Evolutionary conservation across 75 land plant species (phyloP).

Genomic region (Selaginella moellendorffii): DNA sequence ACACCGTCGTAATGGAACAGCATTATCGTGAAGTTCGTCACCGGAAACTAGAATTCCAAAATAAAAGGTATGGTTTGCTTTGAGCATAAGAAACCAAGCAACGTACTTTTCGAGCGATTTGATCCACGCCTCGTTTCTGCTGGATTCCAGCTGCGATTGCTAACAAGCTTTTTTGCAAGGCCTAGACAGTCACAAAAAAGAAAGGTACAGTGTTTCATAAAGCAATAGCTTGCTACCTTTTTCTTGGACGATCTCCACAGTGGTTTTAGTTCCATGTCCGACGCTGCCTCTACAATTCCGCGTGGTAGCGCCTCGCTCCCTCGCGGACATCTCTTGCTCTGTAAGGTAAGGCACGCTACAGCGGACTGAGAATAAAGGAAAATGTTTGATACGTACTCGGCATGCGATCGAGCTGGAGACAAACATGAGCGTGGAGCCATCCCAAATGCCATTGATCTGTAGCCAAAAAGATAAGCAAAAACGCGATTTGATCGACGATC

Average conservation of each 20-base stretch:
- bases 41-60: constrained; percentile 42
- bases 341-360: too few relatives aligned
- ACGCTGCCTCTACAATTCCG: constrained; percentile 35
- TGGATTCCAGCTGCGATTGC: constrained; percentile 83
- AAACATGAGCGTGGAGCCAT: background rate
- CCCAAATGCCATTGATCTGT: background rate
- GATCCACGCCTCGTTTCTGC: constrained; percentile 57
- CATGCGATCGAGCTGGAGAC: too few relatives aligned
- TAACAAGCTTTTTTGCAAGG: constrained; percentile 26
- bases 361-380: too few relatives aligned
- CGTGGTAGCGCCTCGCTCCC: constrained; percentile 35
- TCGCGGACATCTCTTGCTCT: background rate
- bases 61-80: background rate
- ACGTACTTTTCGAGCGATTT: constrained; percentile 57
- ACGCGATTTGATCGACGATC: too few relatives aligned
- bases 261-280: constrained; percentile 51
- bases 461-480: background rate
- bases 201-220: background rate
- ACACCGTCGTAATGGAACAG: constrained; percentile 83
- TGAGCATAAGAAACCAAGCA: background rate
- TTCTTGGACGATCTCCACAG: constrained; percentile 24
- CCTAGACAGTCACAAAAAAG: too few relatives aligned
- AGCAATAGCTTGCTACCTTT: background rate
- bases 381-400: too few relatives aligned
- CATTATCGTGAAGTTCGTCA: constrained; percentile 52